Evolutionary conservation across 2,329 filamentous ascomycete species (phyloP), one percentile per base, ranked within the genome.

Genomic region (Fusarium burgessii): DNA sequence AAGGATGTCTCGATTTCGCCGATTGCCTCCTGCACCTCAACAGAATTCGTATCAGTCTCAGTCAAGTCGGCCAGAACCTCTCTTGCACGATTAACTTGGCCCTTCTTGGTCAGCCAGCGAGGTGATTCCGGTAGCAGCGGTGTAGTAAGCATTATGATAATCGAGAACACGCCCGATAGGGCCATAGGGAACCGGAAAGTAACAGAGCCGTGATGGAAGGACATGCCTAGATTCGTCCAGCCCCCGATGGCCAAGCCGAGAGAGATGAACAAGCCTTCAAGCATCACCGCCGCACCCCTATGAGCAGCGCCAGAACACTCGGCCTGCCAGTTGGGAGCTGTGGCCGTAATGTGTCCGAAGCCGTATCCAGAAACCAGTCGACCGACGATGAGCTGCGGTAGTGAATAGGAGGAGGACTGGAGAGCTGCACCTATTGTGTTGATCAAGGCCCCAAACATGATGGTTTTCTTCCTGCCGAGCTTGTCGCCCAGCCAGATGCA

Each of bases 221-320:
- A 61, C 58, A 61, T 61, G 17, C 51, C 51, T 0, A 61, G 27
- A 18, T 58, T 58, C 3, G 42, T 58, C 58, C 42, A 61, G 2
- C 58, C 58, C 18, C 58, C 58, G 1, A 58, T 29, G 4, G 51
- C 41, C 4, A 61, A 23, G 4, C 42, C 58, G 1, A 61, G 27
- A 4, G 58, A 61, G 8, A 58, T 61, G 3, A 61, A 47, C 1
- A 61, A 41, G 5, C 58, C 58, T 23, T 61, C 58, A 2, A 61
- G 51, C 42, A 61, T 61, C 11, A 61, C 51, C 20, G 42, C 58
- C 4, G 51, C 58, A 17, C 58, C 58, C 1, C 58, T n/a, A 4
- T 47, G 58, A n/a, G 51, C 33, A 23, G 58, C 58, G 1, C 58
- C 58, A 33, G 58, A 61, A 29, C 58, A 58, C 18, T 58, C 58